Base-by-base conservation (phyloP, 768 basidiomycete genomes). In the Rhodocollybia butyracea region DNA sequence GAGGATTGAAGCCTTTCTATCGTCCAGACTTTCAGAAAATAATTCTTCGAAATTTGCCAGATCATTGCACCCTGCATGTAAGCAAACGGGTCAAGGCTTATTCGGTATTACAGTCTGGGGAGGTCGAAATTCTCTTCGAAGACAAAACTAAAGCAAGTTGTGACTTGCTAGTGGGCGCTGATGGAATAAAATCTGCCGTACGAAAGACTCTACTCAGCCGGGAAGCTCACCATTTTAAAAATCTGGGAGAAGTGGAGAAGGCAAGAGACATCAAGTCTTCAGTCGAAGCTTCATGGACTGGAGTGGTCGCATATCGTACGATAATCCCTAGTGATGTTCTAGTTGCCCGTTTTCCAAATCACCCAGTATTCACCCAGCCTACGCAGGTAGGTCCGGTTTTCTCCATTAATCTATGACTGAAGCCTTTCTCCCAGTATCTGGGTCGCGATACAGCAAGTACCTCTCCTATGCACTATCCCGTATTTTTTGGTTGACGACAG, bases 161-260 rank as follows among this genome's bases (percentile, higher is more conserved):
- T 30, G 76, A 80, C 48, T 47, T 79, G 15, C 63, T 80, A 31
- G 58, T 79, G 5, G 76, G 73, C 1, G 66, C 72, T 5, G 78
- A 79, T 54, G 78, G 77, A 2, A 64, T 79, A 51, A 72, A 63
- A 22, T 78, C 76, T 1, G 63, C 61, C 24, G 62, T 65, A 3
- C 67, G 73, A 39, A 58, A 45, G 32, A 59, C 57, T 10, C 64
- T 74, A 59, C 65, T 67, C 30, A 31, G 51, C 41, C 40, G 45
- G 1, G 38, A 66, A 7, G 66, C 60, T 31, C 39, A 53, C 42
- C 42, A 22, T 3, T 40, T 53, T 8, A 21, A n/a, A 19, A 24
- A 39, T 29, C 10, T 12, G 1, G 46, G 59, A 21, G 40, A 40
- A 22, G n/a, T 19, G 36, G 50, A 61, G 27, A 51, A 13, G 60